These are phyloP conservation scores for Rhizophora apiculata DNA, from an alignment of 345 rosid genomes.

Conservation along the genomic window DNA sequence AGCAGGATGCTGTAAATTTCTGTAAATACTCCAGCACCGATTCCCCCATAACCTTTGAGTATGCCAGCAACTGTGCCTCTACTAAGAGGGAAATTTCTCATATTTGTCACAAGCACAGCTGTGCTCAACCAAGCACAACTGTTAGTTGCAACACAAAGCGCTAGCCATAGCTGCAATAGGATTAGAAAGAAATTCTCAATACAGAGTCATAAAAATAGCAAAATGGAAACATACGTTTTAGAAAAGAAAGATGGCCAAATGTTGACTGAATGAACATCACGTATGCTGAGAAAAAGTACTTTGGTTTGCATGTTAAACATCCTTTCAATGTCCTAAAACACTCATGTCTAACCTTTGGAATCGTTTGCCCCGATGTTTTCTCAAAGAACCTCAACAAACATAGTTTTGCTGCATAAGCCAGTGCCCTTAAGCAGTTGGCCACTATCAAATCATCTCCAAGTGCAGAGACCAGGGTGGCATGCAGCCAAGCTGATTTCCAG, in stretches of 20 bases:
- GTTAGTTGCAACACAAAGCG: constrained; percentile 55
- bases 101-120: constrained; percentile 62
- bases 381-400: too few relatives aligned
- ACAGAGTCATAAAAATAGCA: neutral
- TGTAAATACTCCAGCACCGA: constrained; percentile 67
- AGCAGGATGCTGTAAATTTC: constrained; percentile 48
- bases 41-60: constrained; percentile 64
- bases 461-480: too few relatives aligned
- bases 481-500: too few relatives aligned
- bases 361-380: too few relatives aligned
- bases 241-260: neutral
- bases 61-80: constrained; percentile 65
- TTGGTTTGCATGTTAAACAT: too few relatives aligned
- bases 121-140: constrained; percentile 66
- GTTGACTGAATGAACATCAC: too few relatives aligned
- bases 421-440: too few relatives aligned
- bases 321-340: too few relatives aligned
- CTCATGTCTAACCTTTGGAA: too few relatives aligned
- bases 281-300: too few relatives aligned
- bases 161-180: constrained; percentile 54
- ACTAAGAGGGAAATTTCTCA: constrained; percentile 68
- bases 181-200: neutral
- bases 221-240: neutral
- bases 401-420: too few relatives aligned
- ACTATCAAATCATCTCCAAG: too few relatives aligned